Evolutionary conservation across 805 yeast species (phyloP).

Genomic region (Lipomyces orientalis): DNA sequence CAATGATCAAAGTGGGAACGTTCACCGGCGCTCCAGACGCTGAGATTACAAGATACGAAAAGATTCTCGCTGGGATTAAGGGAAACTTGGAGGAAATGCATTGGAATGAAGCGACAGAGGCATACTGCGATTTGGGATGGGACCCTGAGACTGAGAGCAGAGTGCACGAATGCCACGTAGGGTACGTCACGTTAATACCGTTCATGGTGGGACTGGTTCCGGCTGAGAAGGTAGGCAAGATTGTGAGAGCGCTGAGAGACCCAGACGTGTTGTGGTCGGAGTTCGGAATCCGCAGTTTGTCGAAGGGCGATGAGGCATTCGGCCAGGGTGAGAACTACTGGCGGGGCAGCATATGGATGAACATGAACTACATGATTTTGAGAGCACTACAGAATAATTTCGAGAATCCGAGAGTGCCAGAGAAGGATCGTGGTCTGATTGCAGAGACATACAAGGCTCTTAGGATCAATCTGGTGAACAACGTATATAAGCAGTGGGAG

Average conservation of each 20-base stretch:
- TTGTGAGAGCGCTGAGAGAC: conserved; percentile 66
- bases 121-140: conserved; percentile 79
- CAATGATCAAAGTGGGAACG: conserved; percentile 75
- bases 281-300: conserved; percentile 81
- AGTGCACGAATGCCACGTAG: conserved; percentile 83
- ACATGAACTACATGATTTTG: conserved; percentile 81
- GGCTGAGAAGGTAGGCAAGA: conserved; percentile 42
- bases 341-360: conserved; percentile 94
- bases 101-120: conserved; percentile 70
- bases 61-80: conserved; percentile 61
- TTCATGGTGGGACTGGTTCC: conserved; percentile 70
- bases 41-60: conserved; percentile 53
- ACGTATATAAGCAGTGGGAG: conserved; percentile 71
- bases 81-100: conserved; percentile 73
- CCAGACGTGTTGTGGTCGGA: conserved; percentile 77
- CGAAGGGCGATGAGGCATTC: conserved; percentile 67
- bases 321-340: conserved; percentile 89
- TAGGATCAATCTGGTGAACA: conserved; percentile 69
- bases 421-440: conserved; percentile 50
- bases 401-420: conserved; percentile 44
- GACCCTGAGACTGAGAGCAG: conserved; percentile 24
- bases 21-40: conserved; percentile 66
- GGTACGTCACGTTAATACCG: conserved; percentile 87
- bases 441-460: conserved; percentile 61
- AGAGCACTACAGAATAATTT: conserved; percentile 68